Conservation (phyloP, 441 rosid genomes). For the Raphanus hybrid region DNA sequence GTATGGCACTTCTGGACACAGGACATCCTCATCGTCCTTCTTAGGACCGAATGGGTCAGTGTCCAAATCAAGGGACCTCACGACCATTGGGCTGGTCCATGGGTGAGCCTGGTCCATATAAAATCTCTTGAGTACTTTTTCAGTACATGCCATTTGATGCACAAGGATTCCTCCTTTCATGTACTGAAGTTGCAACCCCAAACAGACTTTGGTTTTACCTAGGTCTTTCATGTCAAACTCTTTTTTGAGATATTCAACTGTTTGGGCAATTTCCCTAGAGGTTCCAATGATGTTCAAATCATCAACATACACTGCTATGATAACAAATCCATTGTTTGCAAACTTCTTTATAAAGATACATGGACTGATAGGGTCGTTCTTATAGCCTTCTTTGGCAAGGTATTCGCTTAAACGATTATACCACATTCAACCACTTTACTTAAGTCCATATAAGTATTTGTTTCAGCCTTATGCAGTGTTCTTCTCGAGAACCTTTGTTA, state of each 20-base stretch:
- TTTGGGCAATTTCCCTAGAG: background rate
- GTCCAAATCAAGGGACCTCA: background rate
- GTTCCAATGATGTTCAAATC: background rate
- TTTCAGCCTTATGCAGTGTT: background rate
- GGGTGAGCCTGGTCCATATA: background rate
- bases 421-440: background rate
- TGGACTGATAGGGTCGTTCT: constrained; percentile 1
- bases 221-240: background rate
- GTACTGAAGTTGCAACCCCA: background rate
- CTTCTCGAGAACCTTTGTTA: background rate
- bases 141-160: background rate
- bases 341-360: background rate
- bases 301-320: constrained; percentile 3
- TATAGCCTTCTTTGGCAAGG: background rate
- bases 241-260: background rate
- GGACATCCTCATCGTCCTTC: background rate
- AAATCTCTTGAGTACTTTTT: background rate
- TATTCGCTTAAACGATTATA: background rate
- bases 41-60: background rate
- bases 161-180: background rate
- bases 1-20: background rate
- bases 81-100: background rate
- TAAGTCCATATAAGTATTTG: constrained; percentile 1
- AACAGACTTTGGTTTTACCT: background rate
- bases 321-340: background rate